These are phyloP conservation scores for Rhododendron kiyosumense DNA, from an alignment of 148 eudicot genomes.

Conservation along the genomic window DNA sequence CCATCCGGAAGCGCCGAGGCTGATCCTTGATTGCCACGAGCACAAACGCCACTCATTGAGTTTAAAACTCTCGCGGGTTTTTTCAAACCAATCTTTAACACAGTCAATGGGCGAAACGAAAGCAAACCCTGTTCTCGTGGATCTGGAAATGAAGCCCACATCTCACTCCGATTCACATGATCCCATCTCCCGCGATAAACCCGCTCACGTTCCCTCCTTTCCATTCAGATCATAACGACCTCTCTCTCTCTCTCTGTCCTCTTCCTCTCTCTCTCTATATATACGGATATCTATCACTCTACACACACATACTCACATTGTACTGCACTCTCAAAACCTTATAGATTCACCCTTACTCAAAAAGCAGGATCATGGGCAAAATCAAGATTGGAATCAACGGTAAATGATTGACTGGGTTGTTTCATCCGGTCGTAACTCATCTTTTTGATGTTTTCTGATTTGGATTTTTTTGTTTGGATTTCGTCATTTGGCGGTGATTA, in stretches of 20 bases:
- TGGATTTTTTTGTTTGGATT: neutral
- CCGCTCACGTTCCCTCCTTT: neutral
- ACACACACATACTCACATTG: neutral
- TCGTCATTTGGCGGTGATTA: neutral
- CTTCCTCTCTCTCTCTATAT: no score
- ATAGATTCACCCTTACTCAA: neutral
- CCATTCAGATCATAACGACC: neutral
- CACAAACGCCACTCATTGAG: no score
- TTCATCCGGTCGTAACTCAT: neutral
- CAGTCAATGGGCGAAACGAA: no score
- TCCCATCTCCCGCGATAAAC: conserved; percentile 1
- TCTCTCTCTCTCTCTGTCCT: no score
- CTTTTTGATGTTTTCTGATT: neutral
- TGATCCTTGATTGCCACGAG: no score
- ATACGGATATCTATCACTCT: neutral
- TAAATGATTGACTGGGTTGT: neutral
- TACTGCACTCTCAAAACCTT: neutral
- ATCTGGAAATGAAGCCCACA: neutral
- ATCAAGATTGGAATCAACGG: conserved; percentile 69
- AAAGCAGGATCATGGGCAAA: conserved; percentile 27
- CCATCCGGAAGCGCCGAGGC: no score
- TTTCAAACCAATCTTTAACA: no score
- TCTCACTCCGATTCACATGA: conserved; percentile 1
- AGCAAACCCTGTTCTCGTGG: neutral
- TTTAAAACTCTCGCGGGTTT: no score